Evolutionary conservation across 2,329 filamentous ascomycete genomes (phyloP).

Genomic region (Trichoderma polysporum): DNA sequence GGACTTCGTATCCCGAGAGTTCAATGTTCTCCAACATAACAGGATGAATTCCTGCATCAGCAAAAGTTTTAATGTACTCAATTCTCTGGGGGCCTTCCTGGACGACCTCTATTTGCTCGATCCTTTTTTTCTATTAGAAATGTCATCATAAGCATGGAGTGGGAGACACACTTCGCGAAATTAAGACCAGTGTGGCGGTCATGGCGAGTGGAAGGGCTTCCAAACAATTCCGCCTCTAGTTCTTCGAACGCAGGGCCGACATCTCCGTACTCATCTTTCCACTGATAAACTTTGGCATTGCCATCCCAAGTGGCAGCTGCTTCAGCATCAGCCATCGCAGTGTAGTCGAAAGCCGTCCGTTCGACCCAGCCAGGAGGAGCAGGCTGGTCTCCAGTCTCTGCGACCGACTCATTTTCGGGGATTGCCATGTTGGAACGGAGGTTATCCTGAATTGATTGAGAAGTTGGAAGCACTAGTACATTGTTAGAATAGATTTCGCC

Average conservation of each 20-base stretch:
- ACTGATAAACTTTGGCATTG: slow-evolving; percentile 72
- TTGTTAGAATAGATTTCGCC: not conserved
- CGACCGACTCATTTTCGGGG: slow-evolving; percentile 21
- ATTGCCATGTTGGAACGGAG: not conserved
- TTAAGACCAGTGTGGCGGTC: slow-evolving; percentile 56
- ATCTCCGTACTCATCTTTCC: slow-evolving; percentile 82
- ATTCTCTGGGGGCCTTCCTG: slow-evolving; percentile 59
- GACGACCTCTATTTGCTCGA: slow-evolving; percentile 52
- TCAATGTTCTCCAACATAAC: slow-evolving; percentile 75
- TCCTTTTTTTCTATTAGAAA: slow-evolving; percentile 42
- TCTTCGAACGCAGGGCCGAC: slow-evolving; percentile 69
- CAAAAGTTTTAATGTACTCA: slow-evolving; percentile 57
- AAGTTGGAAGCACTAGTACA: not conserved
- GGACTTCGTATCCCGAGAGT: slow-evolving; percentile 66
- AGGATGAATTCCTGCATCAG: slow-evolving; percentile 80
- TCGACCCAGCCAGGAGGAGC: slow-evolving; percentile 46
- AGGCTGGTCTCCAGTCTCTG: not conserved
- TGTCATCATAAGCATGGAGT: not conserved
- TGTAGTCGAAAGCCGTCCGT: slow-evolving; percentile 50
- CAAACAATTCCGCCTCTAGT: slow-evolving; percentile 77
- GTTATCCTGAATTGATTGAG: not conserved
- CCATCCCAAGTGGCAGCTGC: slow-evolving; percentile 44
- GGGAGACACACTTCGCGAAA: slow-evolving; percentile 57
- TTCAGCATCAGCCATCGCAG: slow-evolving; percentile 26
- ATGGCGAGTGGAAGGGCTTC: slow-evolving; percentile 50